Percentiles rank a stretch among this genome's conserved stretches.
phyloP scores from a whole-genome alignment of 495 filamentous ascomycete genomes.

The Entonaema liquescens region DNA sequence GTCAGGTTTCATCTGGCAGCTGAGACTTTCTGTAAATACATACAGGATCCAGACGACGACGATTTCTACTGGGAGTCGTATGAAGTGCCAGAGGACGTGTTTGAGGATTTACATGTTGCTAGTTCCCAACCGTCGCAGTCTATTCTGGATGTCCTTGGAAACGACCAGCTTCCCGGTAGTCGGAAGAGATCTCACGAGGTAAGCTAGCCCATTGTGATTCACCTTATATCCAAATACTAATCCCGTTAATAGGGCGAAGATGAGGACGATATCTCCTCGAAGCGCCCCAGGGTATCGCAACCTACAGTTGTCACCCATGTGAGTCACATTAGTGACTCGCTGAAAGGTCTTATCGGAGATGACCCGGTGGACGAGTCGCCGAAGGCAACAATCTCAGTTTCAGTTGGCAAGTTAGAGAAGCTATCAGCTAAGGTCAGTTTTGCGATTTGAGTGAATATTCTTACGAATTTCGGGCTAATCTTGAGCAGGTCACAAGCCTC shows the following conservation, averaged over 20 bases:
- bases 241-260: constrained; percentile 41
- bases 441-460: not conserved
- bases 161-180: constrained; percentile 20
- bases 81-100: constrained; percentile 47
- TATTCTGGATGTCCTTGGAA: constrained; percentile 7
- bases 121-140: constrained; percentile 19
- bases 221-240: constrained; percentile 17
- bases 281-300: constrained; percentile 40
- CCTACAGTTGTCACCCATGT: constrained; percentile 36
- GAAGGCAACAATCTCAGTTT: constrained; percentile 33
- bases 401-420: constrained; percentile 49
- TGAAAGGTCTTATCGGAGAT: constrained; percentile 37
- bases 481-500: constrained; percentile 44
- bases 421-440: constrained; percentile 46
- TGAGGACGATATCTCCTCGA: constrained; percentile 38
- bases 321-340: constrained; percentile 35
- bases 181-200: constrained; percentile 52
- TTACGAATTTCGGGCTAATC: not conserved
- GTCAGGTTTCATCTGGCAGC: constrained; percentile 47
- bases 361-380: constrained; percentile 24
- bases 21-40: constrained; percentile 47
- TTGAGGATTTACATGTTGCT: constrained; percentile 45
- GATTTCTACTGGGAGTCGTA: constrained; percentile 49
- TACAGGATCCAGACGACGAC: constrained; percentile 44
- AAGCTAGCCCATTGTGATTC: constrained; percentile 28